Evolutionary conservation across 495 filamentous ascomycete genomes (phyloP), one percentile per base, ranked within the genome.

Genomic region (Lophium mytilinum): DNA sequence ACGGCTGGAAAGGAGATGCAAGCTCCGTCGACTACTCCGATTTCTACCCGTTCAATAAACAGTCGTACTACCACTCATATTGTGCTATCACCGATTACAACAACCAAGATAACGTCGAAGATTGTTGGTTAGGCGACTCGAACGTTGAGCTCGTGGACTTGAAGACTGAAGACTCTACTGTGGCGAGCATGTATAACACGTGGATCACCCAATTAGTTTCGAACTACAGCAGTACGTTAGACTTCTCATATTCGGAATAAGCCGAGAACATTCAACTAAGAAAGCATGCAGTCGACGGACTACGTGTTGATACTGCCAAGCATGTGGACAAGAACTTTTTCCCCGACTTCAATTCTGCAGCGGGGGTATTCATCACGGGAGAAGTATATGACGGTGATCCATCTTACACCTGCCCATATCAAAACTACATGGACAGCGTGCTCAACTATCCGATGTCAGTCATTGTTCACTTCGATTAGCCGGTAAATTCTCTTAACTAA

Each of bases 231-330:
- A 84, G 65, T 67, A 65, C 59, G 65, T 50, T 40, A 24, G 12
- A 9, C 7, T 10, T 18, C 14, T 50, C 7, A n/a, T 30, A 30
- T 30, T 30, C 24, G 6, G 2, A 30, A 3, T 30, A 2, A 30
- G 24, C 2, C 3, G 24, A 30, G 24, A 6, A 30, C 24, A 6
- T 30, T 3, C 6, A 30, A 6, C 24, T 30, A 30, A 30, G 6
- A 2, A 6, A 30, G 24, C 24, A 6, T 30, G 17, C 24, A 67
- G 60, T 94, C 57, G 89, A 94, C 60, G 89, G 70, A 4, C 77
- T 94, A 37, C 83, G 89, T 18, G 72, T 93, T 33, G 89, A 93
- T 66, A 87, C 84, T 3, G 84, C 80, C 17, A 83, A 82, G 61
- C 81, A 94, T 58, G 83, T 89, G 46, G 78, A 85, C 62, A 80